phyloP scores from a whole-genome alignment of 1,284 basidiomycete species.

The Exobasidium cylindrosporum region DNA sequence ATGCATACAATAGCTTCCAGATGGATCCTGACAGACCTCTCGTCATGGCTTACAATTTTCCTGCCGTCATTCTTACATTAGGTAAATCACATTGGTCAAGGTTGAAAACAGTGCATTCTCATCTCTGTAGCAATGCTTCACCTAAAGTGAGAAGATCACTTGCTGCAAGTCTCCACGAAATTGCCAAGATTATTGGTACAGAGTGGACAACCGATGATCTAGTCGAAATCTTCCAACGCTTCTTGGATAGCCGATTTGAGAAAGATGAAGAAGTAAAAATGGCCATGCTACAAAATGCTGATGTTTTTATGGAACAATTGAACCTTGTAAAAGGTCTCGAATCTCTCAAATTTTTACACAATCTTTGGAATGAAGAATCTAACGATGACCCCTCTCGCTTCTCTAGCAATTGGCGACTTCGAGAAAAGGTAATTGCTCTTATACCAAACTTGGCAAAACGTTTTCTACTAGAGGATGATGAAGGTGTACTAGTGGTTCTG shows the following conservation, averaged over 20 bases:
- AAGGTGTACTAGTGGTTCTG: slow-evolving; percentile 57
- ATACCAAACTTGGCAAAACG: slow-evolving; percentile 61
- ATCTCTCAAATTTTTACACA: slow-evolving; percentile 64
- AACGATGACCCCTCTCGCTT: slow-evolving; percentile 55
- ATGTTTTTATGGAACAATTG: slow-evolving; percentile 61
- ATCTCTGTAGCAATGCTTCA: slow-evolving; percentile 63
- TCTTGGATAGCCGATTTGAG: slow-evolving; percentile 58
- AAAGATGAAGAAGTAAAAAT: slow-evolving; percentile 66
- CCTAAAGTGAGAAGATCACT: slow-evolving; percentile 70
- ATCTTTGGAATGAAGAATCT: slow-evolving; percentile 62
- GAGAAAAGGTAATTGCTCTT: slow-evolving; percentile 68
- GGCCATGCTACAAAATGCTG: slow-evolving; percentile 58
- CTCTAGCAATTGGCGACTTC: slow-evolving; percentile 76
- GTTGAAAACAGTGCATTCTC: slow-evolving; percentile 69
- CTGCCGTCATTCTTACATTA: slow-evolving; percentile 82
- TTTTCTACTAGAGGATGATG: slow-evolving; percentile 53
- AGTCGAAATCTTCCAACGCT: slow-evolving; percentile 65
- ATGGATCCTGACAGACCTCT: slow-evolving; percentile 70
- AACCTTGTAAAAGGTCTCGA: slow-evolving; percentile 60
- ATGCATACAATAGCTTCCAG: slow-evolving; percentile 15
- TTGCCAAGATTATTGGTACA: slow-evolving; percentile 78
- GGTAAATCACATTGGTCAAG: slow-evolving; percentile 68
- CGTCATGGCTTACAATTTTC: slow-evolving; percentile 90
- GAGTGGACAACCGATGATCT: slow-evolving; percentile 71
- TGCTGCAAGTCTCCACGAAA: slow-evolving; percentile 81